These are phyloP conservation scores for Lepraria neglecta DNA, from an alignment of 495 filamentous ascomycete species.

Conservation along the genomic window DNA sequence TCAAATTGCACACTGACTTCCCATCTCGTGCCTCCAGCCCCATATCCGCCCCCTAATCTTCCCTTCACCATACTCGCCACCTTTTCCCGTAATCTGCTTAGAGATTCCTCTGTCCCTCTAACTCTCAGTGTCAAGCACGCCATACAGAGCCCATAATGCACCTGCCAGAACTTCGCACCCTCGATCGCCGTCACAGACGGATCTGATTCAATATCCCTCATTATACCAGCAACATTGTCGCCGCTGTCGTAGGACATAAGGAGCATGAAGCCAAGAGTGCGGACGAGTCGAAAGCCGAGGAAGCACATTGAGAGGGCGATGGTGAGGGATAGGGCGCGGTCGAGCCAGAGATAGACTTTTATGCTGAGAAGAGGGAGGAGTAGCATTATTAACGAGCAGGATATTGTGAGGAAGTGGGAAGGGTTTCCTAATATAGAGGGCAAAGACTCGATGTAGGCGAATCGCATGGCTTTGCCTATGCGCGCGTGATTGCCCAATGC, in stretches of 20 bases:
- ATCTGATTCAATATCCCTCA: slow-evolving; percentile 78
- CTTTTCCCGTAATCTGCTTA: slow-evolving; percentile 63
- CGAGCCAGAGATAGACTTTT: slow-evolving; percentile 67
- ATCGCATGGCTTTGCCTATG: slow-evolving; percentile 78
- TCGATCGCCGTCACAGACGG: slow-evolving; percentile 68
- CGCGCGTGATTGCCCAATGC: slow-evolving; percentile 85
- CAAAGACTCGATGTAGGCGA: slow-evolving; percentile 74
- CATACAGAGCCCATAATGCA: slow-evolving; percentile 94
- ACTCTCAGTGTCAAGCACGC: slow-evolving; percentile 82
- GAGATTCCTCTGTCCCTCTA: slow-evolving; percentile 56
- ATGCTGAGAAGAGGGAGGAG: slow-evolving; percentile 76
- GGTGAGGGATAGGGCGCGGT: slow-evolving; percentile 69
- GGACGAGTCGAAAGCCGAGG: slow-evolving; percentile 74
- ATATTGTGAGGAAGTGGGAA: slow-evolving; percentile 86
- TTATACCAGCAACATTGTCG: slow-evolving; percentile 61
- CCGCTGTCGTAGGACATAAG: slow-evolving; percentile 75
- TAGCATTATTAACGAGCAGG: slow-evolving; percentile 72
- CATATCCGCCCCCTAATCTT: slow-evolving; percentile 80
- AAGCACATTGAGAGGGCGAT: slow-evolving; percentile 82
- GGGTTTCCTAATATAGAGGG: slow-evolving; percentile 83
- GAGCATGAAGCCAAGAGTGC: slow-evolving; percentile 83
- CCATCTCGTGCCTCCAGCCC: slow-evolving; percentile 75
- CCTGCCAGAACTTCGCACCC: slow-evolving; percentile 95
- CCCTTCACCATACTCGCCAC: slow-evolving; percentile 76
- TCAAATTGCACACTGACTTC: slow-evolving; percentile 61